Percentiles rank a stretch among this genome's conserved stretches.
Evolutionary conservation across 2,329 filamentous ascomycete species (phyloP).

Genomic region (Colletotrichum chrysophilum): DNA sequence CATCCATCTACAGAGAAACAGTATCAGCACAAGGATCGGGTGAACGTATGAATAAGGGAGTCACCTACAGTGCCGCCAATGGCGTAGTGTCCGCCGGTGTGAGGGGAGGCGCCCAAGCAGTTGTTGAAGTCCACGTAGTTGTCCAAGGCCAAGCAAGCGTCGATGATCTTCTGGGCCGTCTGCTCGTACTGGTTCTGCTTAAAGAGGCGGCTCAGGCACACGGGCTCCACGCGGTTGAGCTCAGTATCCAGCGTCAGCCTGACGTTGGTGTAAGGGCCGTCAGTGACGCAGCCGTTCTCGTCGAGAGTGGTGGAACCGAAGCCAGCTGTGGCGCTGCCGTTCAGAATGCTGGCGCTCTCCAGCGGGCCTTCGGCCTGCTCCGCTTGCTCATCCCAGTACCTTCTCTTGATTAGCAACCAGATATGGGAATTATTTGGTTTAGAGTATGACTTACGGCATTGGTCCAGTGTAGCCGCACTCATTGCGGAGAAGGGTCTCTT

Average conservation of each 20-base stretch:
- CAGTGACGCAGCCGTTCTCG: slow-evolving; percentile 24
- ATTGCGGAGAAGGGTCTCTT: slow-evolving; percentile 32
- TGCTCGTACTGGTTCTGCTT: slow-evolving; percentile 6
- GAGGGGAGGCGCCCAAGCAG: background rate
- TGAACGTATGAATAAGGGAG: background rate
- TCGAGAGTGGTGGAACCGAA: slow-evolving; percentile 31
- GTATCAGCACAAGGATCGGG: background rate
- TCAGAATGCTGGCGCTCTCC: slow-evolving; percentile 29
- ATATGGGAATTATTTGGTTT: background rate
- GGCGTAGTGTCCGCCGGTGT: slow-evolving; percentile 3
- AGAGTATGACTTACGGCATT: slow-evolving; percentile 36
- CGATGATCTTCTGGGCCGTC: background rate
- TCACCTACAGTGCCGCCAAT: slow-evolving; percentile 9
- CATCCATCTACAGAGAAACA: background rate
- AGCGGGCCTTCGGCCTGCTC: slow-evolving; percentile 10
- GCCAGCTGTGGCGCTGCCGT: slow-evolving; percentile 29
- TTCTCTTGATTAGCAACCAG: background rate
- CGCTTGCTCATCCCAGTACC: slow-evolving; percentile 14
- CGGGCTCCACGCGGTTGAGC: background rate
- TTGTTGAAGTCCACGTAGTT: slow-evolving; percentile 3
- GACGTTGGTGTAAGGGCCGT: slow-evolving; percentile 26
- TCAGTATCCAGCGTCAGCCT: background rate
- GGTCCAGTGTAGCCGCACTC: slow-evolving; percentile 36
- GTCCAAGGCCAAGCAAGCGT: slow-evolving; percentile 3
- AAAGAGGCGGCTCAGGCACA: background rate